Percentiles rank a stretch among this genome's conserved stretches.
Evolutionary conservation across 192 early-diverging fungal species (phyloP).

Genomic region (Allomyces javanicus): DNA sequence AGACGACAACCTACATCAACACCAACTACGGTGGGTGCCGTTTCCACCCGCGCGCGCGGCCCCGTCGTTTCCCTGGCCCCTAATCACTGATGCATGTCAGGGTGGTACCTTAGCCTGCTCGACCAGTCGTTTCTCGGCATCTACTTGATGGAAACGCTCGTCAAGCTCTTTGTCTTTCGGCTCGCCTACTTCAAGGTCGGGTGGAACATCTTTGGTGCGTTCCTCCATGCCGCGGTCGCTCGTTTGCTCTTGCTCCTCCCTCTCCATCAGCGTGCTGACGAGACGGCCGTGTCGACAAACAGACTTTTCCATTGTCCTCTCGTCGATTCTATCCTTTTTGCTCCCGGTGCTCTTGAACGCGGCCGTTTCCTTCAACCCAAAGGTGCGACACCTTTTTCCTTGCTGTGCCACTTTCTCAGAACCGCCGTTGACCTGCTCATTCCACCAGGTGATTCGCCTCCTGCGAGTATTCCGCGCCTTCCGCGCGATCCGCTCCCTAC

Average conservation of each 20-base stretch:
- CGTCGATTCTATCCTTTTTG: constrained; percentile 7
- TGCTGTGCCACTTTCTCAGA: no score
- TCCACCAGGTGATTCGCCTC: constrained; percentile 7
- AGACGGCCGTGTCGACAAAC: background rate
- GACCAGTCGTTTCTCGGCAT: constrained; percentile 17
- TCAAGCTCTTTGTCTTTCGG: constrained; percentile 13
- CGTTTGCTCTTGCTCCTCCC: no score
- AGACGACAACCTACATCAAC: constrained; percentile 8
- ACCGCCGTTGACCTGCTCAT: no score
- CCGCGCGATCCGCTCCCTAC: constrained; percentile 10
- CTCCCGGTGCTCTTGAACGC: constrained; percentile 7
- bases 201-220: constrained; percentile 18
- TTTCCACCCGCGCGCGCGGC: background rate
- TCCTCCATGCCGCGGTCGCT: no score
- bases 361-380: constrained; percentile 7
- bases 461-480: constrained; percentile 11
- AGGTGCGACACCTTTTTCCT: background rate
- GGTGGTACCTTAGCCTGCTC: constrained; percentile 11
- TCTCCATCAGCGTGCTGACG: background rate
- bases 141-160: constrained; percentile 12
- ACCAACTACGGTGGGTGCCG: constrained; percentile 6
- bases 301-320: constrained; percentile 12
- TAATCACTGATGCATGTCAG: constrained; percentile 1
- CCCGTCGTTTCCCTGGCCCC: background rate
- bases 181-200: constrained; percentile 9